Base-by-base conservation (phyloP, 1,139 yeast species). In the Yarrowia galli region DNA sequence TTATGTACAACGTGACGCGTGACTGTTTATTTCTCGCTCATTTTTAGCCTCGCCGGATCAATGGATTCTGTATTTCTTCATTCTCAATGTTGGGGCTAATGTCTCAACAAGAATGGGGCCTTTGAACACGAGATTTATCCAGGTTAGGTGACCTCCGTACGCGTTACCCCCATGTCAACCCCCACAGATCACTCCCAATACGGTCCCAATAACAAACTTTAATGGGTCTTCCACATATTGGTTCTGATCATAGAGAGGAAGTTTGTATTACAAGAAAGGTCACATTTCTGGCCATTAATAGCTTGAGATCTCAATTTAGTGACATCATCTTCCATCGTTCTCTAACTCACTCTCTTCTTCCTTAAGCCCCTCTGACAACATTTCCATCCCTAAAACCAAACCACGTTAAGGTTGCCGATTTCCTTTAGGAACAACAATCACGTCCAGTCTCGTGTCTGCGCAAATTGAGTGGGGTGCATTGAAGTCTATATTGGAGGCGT, bases 371-470 rank as follows among this genome's bases (percentile, higher is more conserved):
- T 13, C 16, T 9, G 5, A 6, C n/a, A 38, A 38, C 16, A 13
- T 38, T 16, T 20, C 2, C 48, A 10, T 6, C 16, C n/a, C 6
- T 7, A 48, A 48, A 48, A 12, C 16, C 16, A 28, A 48, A 48
- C 22, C 22, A 10, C 53, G 23, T n/a, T 48, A 48, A 46, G 15
- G 51, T 46, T 46, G 51, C 35, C 20, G 7, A 46, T 3, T n/a
- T 46, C 36, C 2, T 25, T n/a, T 38, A 48, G 53, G 53, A 28
- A 48, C 38, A 48, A 18, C 36, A 48, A 28, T 48, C 53, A 48
- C 53, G 38, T 48, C 53, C 53, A 48, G 53, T 46, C 51, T 46
- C 51, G 51, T 46, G 53, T 48, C 53, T 48, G 36, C 53, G 53
- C 53, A 48, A n/a, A 10, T 48, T 25, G 38, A 18, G 53, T n/a